These are phyloP conservation scores for Tricholoma terreum DNA, from an alignment of 768 basidiomycete species.

Conservation along the genomic window DNA sequence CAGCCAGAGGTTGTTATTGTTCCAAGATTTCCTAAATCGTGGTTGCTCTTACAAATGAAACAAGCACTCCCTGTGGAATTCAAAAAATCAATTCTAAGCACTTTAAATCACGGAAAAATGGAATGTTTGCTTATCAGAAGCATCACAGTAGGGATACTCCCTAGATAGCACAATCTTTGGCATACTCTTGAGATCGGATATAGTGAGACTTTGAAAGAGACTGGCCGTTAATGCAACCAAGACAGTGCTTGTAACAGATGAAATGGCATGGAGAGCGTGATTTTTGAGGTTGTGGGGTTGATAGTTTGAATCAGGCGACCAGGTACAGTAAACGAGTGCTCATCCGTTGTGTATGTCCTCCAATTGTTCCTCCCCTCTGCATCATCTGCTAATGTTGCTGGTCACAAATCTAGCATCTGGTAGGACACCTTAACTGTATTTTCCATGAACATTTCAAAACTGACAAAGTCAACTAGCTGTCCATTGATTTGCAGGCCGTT, in stretches of 20 bases:
- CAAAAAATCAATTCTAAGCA: no score
- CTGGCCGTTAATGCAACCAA: not conserved
- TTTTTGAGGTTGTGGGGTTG: constrained; percentile 10
- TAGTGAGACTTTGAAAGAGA: no score
- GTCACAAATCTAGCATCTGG: constrained; percentile 14
- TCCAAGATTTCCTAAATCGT: not conserved
- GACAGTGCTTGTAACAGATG: constrained; percentile 5
- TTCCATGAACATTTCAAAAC: constrained; percentile 12
- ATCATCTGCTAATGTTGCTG: constrained; percentile 17
- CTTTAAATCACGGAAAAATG: no score
- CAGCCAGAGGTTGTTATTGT: not conserved
- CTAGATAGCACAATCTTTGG: not conserved
- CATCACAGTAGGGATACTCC: constrained; percentile 7
- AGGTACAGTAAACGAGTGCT: constrained; percentile 13
- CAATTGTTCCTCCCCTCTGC: constrained; percentile 15
- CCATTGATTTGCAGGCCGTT: constrained; percentile 13
- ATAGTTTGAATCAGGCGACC: constrained; percentile 15
- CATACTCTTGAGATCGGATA: no score
- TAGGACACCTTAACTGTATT: constrained; percentile 12
- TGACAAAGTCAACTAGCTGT: constrained; percentile 5
- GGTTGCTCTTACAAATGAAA: constrained; percentile 1
- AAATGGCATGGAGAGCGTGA: not conserved
- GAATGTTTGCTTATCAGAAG: no score
- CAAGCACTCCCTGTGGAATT: no score
- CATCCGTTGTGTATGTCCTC: constrained; percentile 11